These are phyloP conservation scores for Phaeophleospora eucalypticola DNA, from an alignment of 2,329 filamentous ascomycete species.

Conservation along the genomic window DNA sequence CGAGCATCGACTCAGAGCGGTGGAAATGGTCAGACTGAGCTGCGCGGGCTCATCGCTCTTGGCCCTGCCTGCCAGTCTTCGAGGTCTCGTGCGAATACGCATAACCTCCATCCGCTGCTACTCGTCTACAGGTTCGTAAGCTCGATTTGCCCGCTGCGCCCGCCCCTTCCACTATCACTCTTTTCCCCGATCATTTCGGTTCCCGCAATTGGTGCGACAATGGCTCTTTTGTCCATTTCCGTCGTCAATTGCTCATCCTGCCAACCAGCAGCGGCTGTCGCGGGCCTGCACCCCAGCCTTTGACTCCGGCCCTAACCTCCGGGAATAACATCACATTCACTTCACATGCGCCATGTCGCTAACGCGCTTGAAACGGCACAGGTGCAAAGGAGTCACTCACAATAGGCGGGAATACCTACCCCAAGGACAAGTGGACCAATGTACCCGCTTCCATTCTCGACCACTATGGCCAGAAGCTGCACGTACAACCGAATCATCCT, in stretches of 20 bases:
- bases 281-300: not conserved
- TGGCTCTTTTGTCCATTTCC: no score
- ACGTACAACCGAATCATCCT: conserved; percentile 86
- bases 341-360: conserved; percentile 4
- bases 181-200: no score
- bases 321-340: conserved; percentile 13
- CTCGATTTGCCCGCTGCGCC: not conserved
- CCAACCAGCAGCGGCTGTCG: not conserved
- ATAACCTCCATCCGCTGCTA: conserved; percentile 13
- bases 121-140: conserved; percentile 21
- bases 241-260: no score
- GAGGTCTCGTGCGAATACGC: conserved; percentile 20
- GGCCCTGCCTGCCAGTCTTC: conserved; percentile 19
- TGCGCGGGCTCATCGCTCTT: conserved; percentile 13
- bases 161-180: not conserved
- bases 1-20: not conserved
- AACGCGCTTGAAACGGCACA: not conserved
- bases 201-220: no score
- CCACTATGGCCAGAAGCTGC: conserved; percentile 72
- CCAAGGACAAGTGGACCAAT: conserved; percentile 80
- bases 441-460: conserved; percentile 69
- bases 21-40: conserved; percentile 14
- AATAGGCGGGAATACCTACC: conserved; percentile 62
- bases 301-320: not conserved
- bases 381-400: conserved; percentile 37